Evolutionary conservation across 164 flowering plant genomes (phyloP), one percentile per base, ranked within the genome.

Genomic region (Piper betle): DNA sequence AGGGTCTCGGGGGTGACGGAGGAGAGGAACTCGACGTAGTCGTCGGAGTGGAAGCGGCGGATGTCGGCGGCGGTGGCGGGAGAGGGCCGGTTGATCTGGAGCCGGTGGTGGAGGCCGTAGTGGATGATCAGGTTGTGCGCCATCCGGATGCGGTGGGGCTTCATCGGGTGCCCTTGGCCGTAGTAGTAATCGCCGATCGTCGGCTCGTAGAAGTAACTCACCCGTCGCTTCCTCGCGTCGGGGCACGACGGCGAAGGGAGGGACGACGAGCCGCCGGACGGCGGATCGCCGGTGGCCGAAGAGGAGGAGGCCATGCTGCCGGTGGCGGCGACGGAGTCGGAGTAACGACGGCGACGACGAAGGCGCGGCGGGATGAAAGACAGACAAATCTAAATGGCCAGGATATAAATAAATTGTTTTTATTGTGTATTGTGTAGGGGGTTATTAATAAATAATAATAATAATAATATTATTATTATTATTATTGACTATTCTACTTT

Each of bases 111-210:
- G 67, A 82, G 84, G 18, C 65, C 55, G 73, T 82, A 82, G 68
- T 77, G 79, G 62, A 77, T 69, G 61, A 83, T 67, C 37, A 83
- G 77, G 64, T 71, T 74, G 74, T 81, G 84, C 12, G 87, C 80
- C 84, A 83, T 81, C 1, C 83, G 80, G 60, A 83, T 81, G 4
- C 84, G 75, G 61, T 83, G 84, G 57, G 84, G 87, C 58, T 83
- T 83, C 87, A 83, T 81, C 5, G 84, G 87, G 69, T 83, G 87
- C 46, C 83, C 87, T 61, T 83, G 84, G 2, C 87, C 84, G 73
- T 81, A 83, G 71, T 83, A 81, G 75, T 77, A 83, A 68, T 83
- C 78, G 39, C 83, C 84, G 63, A 83, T 79, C 1, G 82, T 48
- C 17, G 87, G 84, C 57, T 83, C 84, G 79, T 79, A 83, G 72